phyloP scores from a whole-genome alignment of 2,329 filamentous ascomycete species.

The Monosporascus ibericus region DNA sequence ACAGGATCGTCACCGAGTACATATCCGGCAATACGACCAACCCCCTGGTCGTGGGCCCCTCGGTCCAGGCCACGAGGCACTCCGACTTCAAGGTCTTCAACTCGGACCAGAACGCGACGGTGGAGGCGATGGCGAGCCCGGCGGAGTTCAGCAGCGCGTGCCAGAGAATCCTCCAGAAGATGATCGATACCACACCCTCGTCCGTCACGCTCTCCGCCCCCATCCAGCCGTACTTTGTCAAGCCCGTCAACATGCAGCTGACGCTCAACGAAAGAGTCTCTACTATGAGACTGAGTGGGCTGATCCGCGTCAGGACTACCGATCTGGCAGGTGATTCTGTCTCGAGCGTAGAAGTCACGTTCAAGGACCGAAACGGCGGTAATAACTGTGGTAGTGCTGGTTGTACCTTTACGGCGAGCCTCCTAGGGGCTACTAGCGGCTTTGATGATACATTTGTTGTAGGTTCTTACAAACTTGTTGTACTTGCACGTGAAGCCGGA shows the following conservation, averaged over 20 bases:
- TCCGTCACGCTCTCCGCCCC: conserved; percentile 44
- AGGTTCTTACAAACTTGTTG: conserved; percentile 11
- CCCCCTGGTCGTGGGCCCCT: conserved; percentile 47
- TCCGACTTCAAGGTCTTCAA: conserved; percentile 52
- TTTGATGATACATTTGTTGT: conserved; percentile 57
- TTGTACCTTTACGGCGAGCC: conserved; percentile 39
- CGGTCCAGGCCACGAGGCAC: conserved; percentile 37
- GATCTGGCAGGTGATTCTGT: conserved; percentile 35
- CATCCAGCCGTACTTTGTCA: conserved; percentile 51
- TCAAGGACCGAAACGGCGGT: conserved; percentile 49
- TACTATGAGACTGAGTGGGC: conserved; percentile 44
- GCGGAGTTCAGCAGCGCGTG: conserved; percentile 42
- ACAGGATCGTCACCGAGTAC: conserved; percentile 52
- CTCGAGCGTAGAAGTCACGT: conserved; percentile 43
- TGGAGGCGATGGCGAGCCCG: conserved; percentile 39
- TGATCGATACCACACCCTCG: conserved; percentile 55
- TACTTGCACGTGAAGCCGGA: neutral
- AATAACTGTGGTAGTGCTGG: conserved; percentile 33
- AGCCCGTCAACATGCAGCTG: conserved; percentile 52
- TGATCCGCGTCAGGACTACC: conserved; percentile 52
- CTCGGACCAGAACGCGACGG: conserved; percentile 49
- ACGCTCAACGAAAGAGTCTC: conserved; percentile 42
- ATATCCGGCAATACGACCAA: conserved; percentile 46
- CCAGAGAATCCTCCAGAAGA: conserved; percentile 46
- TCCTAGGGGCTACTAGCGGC: conserved; percentile 44